phyloP scores from a whole-genome alignment of 345 rosid genomes.

The Pistacia atlantica region DNA sequence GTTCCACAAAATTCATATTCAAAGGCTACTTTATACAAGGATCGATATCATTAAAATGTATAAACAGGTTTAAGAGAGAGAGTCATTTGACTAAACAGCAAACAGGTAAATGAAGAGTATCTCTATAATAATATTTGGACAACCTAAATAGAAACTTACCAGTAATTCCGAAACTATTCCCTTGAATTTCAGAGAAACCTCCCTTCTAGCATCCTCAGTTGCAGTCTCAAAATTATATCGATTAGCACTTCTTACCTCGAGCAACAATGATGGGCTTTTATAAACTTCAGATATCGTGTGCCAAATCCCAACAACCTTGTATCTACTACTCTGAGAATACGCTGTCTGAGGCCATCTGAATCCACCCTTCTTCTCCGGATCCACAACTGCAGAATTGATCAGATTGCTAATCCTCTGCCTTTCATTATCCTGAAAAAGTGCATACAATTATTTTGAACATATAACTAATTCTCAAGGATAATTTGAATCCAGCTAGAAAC shows the following conservation, averaged over 20 bases:
- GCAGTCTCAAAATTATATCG: constrained; percentile 49
- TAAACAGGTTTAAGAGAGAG: not conserved
- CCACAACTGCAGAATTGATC: constrained; percentile 51
- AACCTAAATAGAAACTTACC: constrained; percentile 10
- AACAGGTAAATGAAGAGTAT: not conserved
- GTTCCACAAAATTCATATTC: too few species aligned
- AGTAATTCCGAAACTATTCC: constrained; percentile 40
- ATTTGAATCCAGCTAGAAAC: not conserved
- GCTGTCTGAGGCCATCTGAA: constrained; percentile 61
- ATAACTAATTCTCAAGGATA: not conserved
- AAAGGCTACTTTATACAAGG: too few species aligned
- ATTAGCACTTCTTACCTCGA: constrained; percentile 55
- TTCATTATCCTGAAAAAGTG: constrained; percentile 57
- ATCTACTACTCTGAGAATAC: constrained; percentile 44
- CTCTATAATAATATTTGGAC: too few species aligned
- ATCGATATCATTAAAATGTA: too few species aligned
- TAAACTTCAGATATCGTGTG: constrained; percentile 39
- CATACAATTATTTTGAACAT: not conserved
- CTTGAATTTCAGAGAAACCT: constrained; percentile 48
- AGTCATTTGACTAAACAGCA: not conserved
- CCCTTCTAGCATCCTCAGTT: constrained; percentile 40
- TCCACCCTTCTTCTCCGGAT: constrained; percentile 66
- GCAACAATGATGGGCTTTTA: constrained; percentile 40
- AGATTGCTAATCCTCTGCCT: constrained; percentile 41
- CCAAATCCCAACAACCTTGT: constrained; percentile 44